phyloP scores from a whole-genome alignment of 768 basidiomycete genomes.

The Boletus subparvulus region DNA sequence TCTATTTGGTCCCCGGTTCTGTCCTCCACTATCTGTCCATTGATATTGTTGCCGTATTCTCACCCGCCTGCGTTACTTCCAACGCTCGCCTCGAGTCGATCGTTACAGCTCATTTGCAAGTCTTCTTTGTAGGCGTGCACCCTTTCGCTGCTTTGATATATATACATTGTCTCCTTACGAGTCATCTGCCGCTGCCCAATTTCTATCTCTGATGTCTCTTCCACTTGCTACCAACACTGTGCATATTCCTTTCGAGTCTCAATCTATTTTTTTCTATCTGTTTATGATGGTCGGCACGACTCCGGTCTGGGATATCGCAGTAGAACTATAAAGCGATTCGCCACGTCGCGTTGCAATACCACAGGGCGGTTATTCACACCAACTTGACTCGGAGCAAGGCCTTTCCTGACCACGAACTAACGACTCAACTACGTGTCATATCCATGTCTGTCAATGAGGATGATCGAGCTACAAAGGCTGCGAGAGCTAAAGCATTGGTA shows the following conservation, averaged over 20 bases:
- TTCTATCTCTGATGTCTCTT: conserved; percentile 37
- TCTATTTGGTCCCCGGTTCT: conserved; percentile 22
- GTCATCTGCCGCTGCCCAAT: conserved; percentile 32
- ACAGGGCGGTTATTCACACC: neutral
- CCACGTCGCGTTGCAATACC: conserved; percentile 4
- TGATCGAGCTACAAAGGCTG: conserved; percentile 79
- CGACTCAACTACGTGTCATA: conserved; percentile 4
- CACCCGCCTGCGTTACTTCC: conserved; percentile 48
- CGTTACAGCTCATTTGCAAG: conserved; percentile 50
- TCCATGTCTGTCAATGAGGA: conserved; percentile 49
- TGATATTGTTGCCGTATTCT: conserved; percentile 54
- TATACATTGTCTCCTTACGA: conserved; percentile 36
- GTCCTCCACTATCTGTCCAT: conserved; percentile 37
- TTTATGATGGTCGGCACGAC: neutral
- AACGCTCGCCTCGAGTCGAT: conserved; percentile 60
- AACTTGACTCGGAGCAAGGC: neutral
- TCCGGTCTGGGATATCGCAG: neutral
- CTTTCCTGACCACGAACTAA: conserved; percentile 5
- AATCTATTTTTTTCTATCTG: conserved; percentile 33
- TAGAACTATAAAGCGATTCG: conserved; percentile 6
- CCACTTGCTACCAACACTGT: conserved; percentile 39
- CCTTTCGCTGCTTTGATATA: conserved; percentile 37
- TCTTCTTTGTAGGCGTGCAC: conserved; percentile 33
- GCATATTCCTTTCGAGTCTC: conserved; percentile 45
- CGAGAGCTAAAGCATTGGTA: conserved; percentile 83